Conservation (phyloP, 345 rosid species). For the Corchorus capsularis region DNA sequence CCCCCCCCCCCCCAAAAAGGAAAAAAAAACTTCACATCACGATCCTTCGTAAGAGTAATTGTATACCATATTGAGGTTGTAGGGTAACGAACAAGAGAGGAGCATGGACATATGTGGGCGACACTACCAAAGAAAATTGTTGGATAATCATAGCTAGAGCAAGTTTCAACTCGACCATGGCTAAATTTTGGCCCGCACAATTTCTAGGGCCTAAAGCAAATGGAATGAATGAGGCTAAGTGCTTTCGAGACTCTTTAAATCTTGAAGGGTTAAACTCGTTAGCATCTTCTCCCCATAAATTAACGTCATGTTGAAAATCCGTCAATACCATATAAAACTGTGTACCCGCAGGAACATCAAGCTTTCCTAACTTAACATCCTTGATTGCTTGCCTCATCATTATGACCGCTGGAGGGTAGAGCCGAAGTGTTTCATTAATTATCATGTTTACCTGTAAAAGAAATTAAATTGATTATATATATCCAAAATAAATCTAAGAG, state of each 20-base stretch:
- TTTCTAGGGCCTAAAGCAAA: constrained; percentile 62
- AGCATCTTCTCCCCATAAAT: constrained; percentile 74
- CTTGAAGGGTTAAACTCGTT: constrained; percentile 66
- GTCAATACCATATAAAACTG: constrained; percentile 48
- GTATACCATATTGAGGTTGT: constrained; percentile 78
- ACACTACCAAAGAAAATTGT: constrained; percentile 43
- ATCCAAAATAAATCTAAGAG: too few relatives aligned
- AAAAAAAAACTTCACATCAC: too few relatives aligned
- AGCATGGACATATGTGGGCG: constrained; percentile 74
- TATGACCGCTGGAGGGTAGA: constrained; percentile 69
- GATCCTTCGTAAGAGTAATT: constrained; percentile 52
- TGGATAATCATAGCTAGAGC: constrained; percentile 56
- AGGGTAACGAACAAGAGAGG: constrained; percentile 50
- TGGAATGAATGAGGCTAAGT: constrained; percentile 49
- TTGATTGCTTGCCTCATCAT: constrained; percentile 46
- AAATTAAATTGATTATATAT: not conserved
- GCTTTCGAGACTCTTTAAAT: constrained; percentile 49
- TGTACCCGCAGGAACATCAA: constrained; percentile 63
- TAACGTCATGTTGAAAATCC: constrained; percentile 61
- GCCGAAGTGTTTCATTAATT: constrained; percentile 69
- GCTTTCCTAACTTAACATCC: constrained; percentile 53
- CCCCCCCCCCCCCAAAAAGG: too few relatives aligned
- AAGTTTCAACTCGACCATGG: constrained; percentile 51
- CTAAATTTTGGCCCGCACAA: constrained; percentile 65
- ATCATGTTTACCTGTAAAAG: constrained; percentile 59